Evolutionary conservation across 768 basidiomycete species (phyloP).

Genomic region (Suillus spraguei): DNA sequence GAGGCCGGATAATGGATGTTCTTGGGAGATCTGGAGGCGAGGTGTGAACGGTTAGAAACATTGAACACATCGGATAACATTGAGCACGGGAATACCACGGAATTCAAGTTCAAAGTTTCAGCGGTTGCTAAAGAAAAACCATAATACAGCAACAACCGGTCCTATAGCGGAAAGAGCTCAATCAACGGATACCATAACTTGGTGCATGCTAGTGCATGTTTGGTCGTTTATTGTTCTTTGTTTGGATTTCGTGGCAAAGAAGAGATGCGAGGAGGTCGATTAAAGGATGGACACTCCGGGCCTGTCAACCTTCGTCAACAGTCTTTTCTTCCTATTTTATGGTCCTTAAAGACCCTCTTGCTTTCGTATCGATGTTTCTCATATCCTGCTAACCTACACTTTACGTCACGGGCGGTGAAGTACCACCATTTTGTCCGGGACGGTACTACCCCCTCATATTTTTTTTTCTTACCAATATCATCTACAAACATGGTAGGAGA

Average conservation of each 20-base stretch:
- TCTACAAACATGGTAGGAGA: slow-evolving; percentile 19
- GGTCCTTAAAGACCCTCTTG: slow-evolving; percentile 47
- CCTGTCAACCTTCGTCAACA: slow-evolving; percentile 59
- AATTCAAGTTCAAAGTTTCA: neutral
- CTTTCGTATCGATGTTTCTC: slow-evolving; percentile 29
- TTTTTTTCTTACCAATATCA: slow-evolving; percentile 7
- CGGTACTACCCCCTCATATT: slow-evolving; percentile 15
- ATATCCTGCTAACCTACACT: slow-evolving; percentile 53
- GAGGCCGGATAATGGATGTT: too few species aligned
- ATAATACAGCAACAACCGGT: slow-evolving; percentile 12
- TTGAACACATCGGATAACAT: neutral
- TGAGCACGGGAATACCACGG: neutral
- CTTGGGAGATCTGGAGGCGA: neutral
- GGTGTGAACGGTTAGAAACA: neutral
- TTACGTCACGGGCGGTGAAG: slow-evolving; percentile 59
- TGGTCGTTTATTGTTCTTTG: slow-evolving; percentile 19
- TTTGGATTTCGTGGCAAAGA: slow-evolving; percentile 30
- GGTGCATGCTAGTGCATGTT: slow-evolving; percentile 5
- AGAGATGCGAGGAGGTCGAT: slow-evolving; percentile 22
- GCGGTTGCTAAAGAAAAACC: slow-evolving; percentile 2
- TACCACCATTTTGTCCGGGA: slow-evolving; percentile 41
- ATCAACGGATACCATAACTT: slow-evolving; percentile 1
- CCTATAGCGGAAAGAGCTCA: slow-evolving; percentile 38
- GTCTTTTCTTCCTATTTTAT: slow-evolving; percentile 39
- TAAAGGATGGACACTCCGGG: slow-evolving; percentile 26